Percentiles rank a stretch among this genome's conserved stretches.
These are phyloP conservation scores for Rosa multiflora DNA, from an alignment of 306 rosid species.

Conservation along the genomic window DNA sequence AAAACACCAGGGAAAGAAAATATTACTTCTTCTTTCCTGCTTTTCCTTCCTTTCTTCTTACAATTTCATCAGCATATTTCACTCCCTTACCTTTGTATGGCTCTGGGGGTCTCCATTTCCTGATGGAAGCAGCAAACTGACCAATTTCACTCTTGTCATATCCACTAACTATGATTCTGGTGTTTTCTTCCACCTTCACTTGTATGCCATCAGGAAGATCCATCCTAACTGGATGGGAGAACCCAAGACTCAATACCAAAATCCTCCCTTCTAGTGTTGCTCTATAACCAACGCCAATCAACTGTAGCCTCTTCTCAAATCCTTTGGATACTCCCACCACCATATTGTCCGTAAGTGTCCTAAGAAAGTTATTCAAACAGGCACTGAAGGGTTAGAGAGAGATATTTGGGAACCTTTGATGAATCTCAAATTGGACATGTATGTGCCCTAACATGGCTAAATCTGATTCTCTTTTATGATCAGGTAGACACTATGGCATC, in stretches of 20 bases:
- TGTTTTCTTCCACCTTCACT: conserved; percentile 91
- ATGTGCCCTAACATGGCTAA: neutral
- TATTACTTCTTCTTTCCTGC: conserved; percentile 89
- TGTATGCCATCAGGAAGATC: conserved; percentile 66
- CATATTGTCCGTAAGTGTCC: conserved; percentile 92
- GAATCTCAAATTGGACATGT: neutral
- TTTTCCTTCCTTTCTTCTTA: conserved; percentile 94
- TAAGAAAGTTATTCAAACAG: conserved; percentile 34
- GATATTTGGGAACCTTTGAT: neutral
- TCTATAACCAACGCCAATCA: conserved; percentile 96
- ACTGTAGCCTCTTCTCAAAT: conserved; percentile 86
- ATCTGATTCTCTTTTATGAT: neutral
- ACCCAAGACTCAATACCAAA: conserved; percentile 85
- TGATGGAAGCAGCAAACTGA: conserved; percentile 85
- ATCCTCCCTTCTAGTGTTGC: conserved; percentile 76
- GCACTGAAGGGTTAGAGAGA: conserved; percentile 21
- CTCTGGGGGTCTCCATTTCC: conserved; percentile 99
- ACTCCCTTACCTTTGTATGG: conserved; percentile 99
- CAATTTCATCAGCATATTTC: conserved; percentile 85
- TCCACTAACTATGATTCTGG: conserved; percentile 79
- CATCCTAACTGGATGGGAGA: conserved; percentile 97
- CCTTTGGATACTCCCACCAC: conserved; percentile 95
- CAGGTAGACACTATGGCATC: neutral
- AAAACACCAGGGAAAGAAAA: neutral
- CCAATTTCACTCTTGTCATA: conserved; percentile 82